Percentiles rank a stretch among this genome's conserved stretches.
Evolutionary conservation across 345 rosid species (phyloP).

Genomic region (Acer campestre): DNA sequence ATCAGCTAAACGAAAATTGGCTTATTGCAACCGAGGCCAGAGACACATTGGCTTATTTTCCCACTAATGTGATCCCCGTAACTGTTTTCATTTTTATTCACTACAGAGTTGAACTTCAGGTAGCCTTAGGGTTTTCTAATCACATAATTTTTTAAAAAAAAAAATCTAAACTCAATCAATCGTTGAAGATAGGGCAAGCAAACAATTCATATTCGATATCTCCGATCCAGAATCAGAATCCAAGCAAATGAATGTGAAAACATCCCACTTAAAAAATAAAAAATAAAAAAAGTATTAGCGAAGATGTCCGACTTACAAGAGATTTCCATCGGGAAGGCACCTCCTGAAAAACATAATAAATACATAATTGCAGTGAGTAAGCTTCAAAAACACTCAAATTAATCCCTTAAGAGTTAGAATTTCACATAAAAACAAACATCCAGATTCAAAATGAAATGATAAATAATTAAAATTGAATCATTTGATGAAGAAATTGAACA

Average conservation of each 20-base stretch:
- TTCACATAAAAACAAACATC: background rate
- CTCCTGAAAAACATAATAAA: slow-evolving; percentile 45
- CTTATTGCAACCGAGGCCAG: background rate
- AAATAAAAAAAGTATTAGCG: background rate
- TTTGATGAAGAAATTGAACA: background rate
- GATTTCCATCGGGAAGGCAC: slow-evolving; percentile 77
- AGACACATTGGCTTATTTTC: background rate
- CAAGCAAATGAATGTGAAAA: background rate
- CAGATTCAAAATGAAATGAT: background rate
- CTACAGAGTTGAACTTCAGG: too few species aligned
- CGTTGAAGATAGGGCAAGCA: too few species aligned
- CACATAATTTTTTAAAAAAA: too few species aligned
- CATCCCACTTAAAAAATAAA: too few species aligned
- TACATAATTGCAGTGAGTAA: background rate
- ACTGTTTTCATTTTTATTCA: too few species aligned
- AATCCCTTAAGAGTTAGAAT: too few species aligned
- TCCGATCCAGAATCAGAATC: background rate
- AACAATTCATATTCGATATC: too few species aligned
- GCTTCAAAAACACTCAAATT: background rate
- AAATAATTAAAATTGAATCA: too few species aligned
- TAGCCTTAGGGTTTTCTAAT: too few species aligned
- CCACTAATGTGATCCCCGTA: too few species aligned
- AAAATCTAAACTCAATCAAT: too few species aligned
- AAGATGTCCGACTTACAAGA: slow-evolving; percentile 59
- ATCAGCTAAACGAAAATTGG: background rate